phyloP scores from a whole-genome alignment of 2,329 filamentous ascomycete genomes.

The Cercospora sp. region DNA sequence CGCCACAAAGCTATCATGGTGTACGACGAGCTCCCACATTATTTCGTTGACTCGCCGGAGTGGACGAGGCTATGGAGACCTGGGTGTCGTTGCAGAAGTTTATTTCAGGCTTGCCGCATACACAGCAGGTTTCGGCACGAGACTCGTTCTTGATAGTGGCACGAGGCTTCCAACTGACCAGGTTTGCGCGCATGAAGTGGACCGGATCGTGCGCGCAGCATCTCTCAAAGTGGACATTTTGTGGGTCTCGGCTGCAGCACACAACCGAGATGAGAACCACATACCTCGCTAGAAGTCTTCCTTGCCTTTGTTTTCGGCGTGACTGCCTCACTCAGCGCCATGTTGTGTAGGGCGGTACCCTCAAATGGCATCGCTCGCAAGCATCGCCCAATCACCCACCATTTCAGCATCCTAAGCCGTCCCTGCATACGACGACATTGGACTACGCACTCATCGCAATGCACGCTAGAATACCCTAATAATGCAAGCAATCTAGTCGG shows the following conservation, averaged over 20 bases:
- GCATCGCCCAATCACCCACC: background rate
- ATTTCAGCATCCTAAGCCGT: background rate
- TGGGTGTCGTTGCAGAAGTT: background rate
- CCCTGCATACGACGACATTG: background rate
- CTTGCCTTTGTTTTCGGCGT: background rate
- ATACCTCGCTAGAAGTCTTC: background rate
- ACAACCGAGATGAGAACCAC: background rate
- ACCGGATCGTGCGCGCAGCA: background rate
- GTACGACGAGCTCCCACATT: background rate
- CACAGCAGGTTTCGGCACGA: background rate
- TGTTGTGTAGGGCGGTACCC: background rate
- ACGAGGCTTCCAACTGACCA: background rate
- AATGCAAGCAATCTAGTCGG: background rate
- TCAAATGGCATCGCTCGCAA: too few relatives aligned
- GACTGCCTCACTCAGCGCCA: background rate
- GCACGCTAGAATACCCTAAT: background rate
- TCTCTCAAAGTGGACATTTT: background rate
- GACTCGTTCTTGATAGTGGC: background rate
- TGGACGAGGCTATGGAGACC: background rate
- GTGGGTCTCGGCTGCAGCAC: conserved; percentile 2
- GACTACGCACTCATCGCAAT: background rate
- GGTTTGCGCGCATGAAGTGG: background rate
- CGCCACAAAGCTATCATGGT: background rate
- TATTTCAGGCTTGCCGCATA: background rate
- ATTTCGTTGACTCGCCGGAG: background rate